Percentiles rank a stretch among this genome's conserved stretches.
These are phyloP conservation scores for Melampsora larici-populina DNA, from an alignment of 1,284 basidiomycete genomes.

Conservation along the genomic window DNA sequence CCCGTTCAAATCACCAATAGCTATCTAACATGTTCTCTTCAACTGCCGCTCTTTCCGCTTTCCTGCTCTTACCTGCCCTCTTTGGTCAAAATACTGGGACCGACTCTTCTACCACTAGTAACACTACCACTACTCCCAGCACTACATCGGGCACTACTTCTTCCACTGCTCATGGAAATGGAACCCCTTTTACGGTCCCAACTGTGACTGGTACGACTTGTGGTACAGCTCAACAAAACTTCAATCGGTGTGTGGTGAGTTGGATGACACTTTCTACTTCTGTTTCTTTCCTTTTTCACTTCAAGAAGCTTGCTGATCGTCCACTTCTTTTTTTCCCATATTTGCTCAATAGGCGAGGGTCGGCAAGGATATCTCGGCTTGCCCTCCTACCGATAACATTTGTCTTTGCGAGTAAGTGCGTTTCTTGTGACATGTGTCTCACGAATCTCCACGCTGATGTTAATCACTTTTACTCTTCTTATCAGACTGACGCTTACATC, in stretches of 20 bases:
- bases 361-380: constrained; percentile 27
- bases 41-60: neutral
- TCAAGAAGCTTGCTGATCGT: neutral
- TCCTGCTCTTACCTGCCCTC: constrained; percentile 18
- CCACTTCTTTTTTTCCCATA: neutral
- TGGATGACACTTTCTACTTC: neutral
- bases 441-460: neutral
- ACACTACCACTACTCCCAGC: neutral
- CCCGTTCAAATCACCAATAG: neutral
- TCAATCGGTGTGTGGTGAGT: constrained; percentile 38
- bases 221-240: constrained; percentile 32
- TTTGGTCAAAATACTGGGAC: neutral
- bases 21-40: constrained; percentile 10
- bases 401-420: constrained; percentile 37
- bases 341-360: constrained; percentile 22
- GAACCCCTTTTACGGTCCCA: constrained; percentile 10
- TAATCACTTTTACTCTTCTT: neutral
- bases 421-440: neutral
- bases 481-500: constrained; percentile 27
- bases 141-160: neutral
- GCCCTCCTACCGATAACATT: constrained; percentile 9
- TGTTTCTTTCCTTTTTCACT: neutral
- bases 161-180: constrained; percentile 1
- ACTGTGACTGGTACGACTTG: constrained; percentile 27
- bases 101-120: neutral